Evolutionary conservation across 1,284 basidiomycete genomes (phyloP), one percentile per base, ranked within the genome.

Genomic region (Apiotrichum sp.): DNA sequence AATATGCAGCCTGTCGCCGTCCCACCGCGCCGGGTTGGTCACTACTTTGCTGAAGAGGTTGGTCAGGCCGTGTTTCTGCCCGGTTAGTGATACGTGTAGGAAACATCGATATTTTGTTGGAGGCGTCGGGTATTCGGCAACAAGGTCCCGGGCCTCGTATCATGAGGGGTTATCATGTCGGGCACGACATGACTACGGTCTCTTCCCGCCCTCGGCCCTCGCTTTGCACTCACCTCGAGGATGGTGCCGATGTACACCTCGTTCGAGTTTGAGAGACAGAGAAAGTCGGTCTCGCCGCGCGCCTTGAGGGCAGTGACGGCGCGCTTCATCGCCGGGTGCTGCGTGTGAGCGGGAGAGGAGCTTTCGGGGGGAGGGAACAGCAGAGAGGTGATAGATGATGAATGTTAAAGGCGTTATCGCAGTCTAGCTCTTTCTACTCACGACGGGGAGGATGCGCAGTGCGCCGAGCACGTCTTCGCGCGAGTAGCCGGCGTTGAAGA

Each of bases 311-410:
- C 79, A 36, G 81, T 83, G 11, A 97, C 86, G n/a, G 83, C 91
- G 38, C 93, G 87, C 60, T 86, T 82, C 91, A 98, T 97, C 3
- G 91, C 95, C 4, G 95, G 95, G 73, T 98, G 96, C 93, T 97
- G 68, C 13, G 36, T 14, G 36, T 38, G 36, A 29, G 29, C 29
- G 29, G 22, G 22, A 22, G 29, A 29, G 29, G 29, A 29, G 29
- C 29, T 22, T 22, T 22, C 22, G 22, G 22, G 22, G 29, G 29
- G 29, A 29, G 29, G 29, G 29, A 29, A 29, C 29, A 29, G 29
- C 29, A 29, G 29, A 29, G 29, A 29, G 29, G 29, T 3, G 3
- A 29, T 29, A 29, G 29, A 29, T 29, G 29, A 3, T 3, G 3
- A 3, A 29, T 3, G 29, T 29, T 29, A 29, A 38, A 8, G 36